Percentiles rank a stretch among this genome's conserved stretches.
phyloP scores from a whole-genome alignment of 2,329 filamentous ascomycete species.

The Trichoderma asperellum region DNA sequence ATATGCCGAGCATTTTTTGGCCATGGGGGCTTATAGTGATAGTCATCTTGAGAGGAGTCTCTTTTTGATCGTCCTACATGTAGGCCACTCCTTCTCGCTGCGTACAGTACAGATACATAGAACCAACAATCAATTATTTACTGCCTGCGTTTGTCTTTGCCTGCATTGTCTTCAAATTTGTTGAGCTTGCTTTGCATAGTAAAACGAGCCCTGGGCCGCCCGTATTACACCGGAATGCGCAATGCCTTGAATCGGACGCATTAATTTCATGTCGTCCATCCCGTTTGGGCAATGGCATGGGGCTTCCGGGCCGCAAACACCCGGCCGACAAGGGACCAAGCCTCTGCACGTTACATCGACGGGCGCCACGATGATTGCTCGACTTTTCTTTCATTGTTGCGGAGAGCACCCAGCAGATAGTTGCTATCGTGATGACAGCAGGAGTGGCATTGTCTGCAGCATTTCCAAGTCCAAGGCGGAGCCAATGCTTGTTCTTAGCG shows the following conservation, averaged over 20 bases:
- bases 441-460: not conserved
- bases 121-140: not conserved
- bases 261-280: not conserved
- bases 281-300: conserved; percentile 7
- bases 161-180: not conserved
- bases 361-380: not conserved
- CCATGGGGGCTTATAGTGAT: not conserved
- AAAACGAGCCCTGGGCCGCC: not conserved
- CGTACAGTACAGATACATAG: not conserved
- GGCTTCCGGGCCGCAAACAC: conserved; percentile 23
- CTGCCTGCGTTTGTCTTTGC: not conserved
- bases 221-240: not conserved
- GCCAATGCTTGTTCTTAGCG: not conserved
- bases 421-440: not conserved
- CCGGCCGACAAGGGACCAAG: conserved; percentile 14
- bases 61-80: not conserved
- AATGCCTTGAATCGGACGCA: not conserved
- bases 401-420: no score
- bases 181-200: not conserved
- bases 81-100: not conserved
- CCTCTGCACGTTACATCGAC: conserved; percentile 3
- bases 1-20: not conserved
- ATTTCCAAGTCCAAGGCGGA: not conserved
- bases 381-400: not conserved
- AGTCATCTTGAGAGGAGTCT: not conserved